Evolutionary conservation across 805 yeast genomes (phyloP).

Genomic region (Trichomonascus vanleenenianus): DNA sequence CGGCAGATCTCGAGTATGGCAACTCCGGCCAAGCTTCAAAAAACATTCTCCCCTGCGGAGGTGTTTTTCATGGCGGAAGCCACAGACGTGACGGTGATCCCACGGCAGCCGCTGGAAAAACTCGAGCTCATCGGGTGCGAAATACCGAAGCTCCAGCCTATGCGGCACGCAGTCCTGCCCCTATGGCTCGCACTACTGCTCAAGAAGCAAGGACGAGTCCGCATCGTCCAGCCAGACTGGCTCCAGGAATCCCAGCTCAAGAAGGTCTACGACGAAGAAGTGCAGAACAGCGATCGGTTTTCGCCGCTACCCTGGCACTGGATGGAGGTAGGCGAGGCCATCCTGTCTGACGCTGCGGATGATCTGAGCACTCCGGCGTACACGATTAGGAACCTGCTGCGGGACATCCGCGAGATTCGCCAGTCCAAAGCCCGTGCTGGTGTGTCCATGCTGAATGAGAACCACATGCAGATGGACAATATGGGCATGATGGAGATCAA

Average conservation of each 20-base stretch:
- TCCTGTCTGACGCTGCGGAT: conserved; percentile 65
- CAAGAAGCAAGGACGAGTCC: conserved; percentile 79
- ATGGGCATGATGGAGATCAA: conserved; percentile 79
- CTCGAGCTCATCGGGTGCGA: conserved; percentile 48
- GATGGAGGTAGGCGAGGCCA: conserved; percentile 70
- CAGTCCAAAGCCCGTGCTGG: conserved; percentile 78
- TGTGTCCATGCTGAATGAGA: conserved; percentile 66
- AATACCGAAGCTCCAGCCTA: conserved; percentile 51
- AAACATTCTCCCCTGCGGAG: conserved; percentile 66
- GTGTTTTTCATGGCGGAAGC: conserved; percentile 81
- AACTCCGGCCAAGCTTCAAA: conserved; percentile 31
- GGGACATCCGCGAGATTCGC: conserved; percentile 79
- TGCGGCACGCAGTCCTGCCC: conserved; percentile 65
- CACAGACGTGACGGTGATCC: conserved; percentile 64
- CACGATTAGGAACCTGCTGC: conserved; percentile 59
- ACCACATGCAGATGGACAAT: conserved; percentile 76
- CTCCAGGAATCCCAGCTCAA: conserved; percentile 47
- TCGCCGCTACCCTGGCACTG: conserved; percentile 78
- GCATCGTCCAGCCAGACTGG: conserved; percentile 84
- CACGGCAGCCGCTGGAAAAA: conserved; percentile 64
- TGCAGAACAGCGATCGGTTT: conserved; percentile 48
- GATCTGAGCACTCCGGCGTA: conserved; percentile 72
- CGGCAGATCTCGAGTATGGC: neutral
- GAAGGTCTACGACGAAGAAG: conserved; percentile 59
- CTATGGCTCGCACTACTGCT: conserved; percentile 82